Evolutionary conservation across 495 filamentous ascomycete genomes (phyloP).

Genomic region (Glonium stellatum): DNA sequence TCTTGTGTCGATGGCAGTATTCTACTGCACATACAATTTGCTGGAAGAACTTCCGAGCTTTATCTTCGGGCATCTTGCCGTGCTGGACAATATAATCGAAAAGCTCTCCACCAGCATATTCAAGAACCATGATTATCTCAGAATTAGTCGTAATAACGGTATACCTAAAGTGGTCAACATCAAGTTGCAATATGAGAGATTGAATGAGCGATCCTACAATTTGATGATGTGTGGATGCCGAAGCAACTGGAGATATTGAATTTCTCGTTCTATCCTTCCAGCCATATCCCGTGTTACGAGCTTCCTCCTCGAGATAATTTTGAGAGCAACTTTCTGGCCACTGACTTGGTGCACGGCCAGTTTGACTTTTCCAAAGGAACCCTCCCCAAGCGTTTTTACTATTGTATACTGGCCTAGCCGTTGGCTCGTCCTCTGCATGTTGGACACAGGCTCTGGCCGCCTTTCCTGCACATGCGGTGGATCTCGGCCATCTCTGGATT

Average conservation of each 20-base stretch:
- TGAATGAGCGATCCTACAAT: conserved; percentile 53
- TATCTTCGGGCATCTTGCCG: conserved; percentile 80
- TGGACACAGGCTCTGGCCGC: conserved; percentile 27
- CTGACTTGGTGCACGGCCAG: conserved; percentile 84
- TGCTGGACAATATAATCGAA: conserved; percentile 95
- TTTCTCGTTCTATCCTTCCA: conserved; percentile 92
- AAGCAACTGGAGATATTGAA: conserved; percentile 91
- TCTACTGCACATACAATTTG: conserved; percentile 99
- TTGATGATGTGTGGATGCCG: conserved; percentile 99
- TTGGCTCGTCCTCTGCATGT: conserved; percentile 50
- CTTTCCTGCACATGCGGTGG: conserved; percentile 21
- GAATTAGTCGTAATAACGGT: conserved; percentile 89
- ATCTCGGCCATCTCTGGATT: conserved; percentile 27
- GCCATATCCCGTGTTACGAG: conserved; percentile 95
- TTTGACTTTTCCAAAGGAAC: conserved; percentile 97
- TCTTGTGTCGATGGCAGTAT: conserved; percentile 98
- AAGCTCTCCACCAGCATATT: conserved; percentile 91
- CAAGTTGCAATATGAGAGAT: conserved; percentile 3
- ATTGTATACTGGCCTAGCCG: conserved; percentile 87
- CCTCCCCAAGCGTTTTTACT: conserved; percentile 85
- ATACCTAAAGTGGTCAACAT: conserved; percentile 50
- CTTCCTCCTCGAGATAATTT: conserved; percentile 94
- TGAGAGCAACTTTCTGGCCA: conserved; percentile 88
- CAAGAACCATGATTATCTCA: conserved; percentile 98
- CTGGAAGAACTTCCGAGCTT: conserved; percentile 94